A percentile compares a stretch with the other conserved stretches of the same genome.
Conservation (phyloP, 805 yeast genomes). For the Starmerella apis region DNA sequence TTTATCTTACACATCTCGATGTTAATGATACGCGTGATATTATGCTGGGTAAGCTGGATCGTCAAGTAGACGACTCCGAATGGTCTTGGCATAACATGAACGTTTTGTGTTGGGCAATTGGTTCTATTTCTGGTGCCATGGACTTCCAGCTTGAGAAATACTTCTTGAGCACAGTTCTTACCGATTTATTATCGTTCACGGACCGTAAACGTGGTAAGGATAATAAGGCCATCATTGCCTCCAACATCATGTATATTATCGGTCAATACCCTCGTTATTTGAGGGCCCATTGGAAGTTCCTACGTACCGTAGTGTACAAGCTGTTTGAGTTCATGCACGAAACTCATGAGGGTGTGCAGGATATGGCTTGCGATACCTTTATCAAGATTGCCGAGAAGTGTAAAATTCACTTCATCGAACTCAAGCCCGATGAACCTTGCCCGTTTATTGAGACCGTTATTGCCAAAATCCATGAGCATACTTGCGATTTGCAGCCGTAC, state of each 20-base stretch:
- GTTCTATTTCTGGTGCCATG: conserved; percentile 98
- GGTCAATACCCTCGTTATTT: conserved; percentile 97
- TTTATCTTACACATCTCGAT: conserved; percentile 88
- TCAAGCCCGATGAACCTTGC: conserved; percentile 72
- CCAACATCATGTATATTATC: conserved; percentile 98
- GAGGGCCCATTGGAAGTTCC: conserved; percentile 95
- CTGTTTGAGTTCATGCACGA: conserved; percentile 98
- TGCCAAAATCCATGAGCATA: conserved; percentile 67
- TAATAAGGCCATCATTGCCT: conserved; percentile 97
- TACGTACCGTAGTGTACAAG: conserved; percentile 90
- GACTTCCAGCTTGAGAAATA: conserved; percentile 94
- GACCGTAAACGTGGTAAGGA: conserved; percentile 96
- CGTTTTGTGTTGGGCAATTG: conserved; percentile 98
- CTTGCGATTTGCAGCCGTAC: conserved; percentile 89
- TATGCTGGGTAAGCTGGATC: conserved; percentile 82
- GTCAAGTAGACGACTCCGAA: conserved; percentile 90
- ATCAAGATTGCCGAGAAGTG: conserved; percentile 92
- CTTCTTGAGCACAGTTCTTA: conserved; percentile 84
- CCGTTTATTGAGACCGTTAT: conserved; percentile 90
- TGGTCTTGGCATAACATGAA: conserved; percentile 99
- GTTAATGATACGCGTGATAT: conserved; percentile 88
- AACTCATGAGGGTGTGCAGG: conserved; percentile 99
- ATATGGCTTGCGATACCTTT: conserved; percentile 99
- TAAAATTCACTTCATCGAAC: conserved; percentile 85
- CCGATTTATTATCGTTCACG: conserved; percentile 80